Evolutionary conservation across 805 yeast species (phyloP).

Genomic region (Candida awuae): DNA sequence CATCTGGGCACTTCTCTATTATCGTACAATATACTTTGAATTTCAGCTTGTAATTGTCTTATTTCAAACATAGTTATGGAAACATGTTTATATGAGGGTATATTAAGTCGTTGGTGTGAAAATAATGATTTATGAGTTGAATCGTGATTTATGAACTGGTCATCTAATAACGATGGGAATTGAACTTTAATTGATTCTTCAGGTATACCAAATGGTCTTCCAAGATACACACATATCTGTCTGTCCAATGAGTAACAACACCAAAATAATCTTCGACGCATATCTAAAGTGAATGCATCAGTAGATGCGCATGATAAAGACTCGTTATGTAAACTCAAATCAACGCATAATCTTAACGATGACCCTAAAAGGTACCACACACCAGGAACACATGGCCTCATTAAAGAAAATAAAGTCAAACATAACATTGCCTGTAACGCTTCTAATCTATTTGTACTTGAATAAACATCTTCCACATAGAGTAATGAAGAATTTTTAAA

Average conservation of each 20-base stretch:
- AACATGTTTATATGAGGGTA: slow-evolving; percentile 54
- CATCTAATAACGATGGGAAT: slow-evolving; percentile 71
- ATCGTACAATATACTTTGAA: slow-evolving; percentile 66
- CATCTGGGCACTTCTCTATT: slow-evolving; percentile 62
- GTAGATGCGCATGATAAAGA: slow-evolving; percentile 20
- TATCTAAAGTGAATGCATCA: slow-evolving; percentile 54
- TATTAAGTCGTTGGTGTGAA: slow-evolving; percentile 19
- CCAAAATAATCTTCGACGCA: slow-evolving; percentile 79
- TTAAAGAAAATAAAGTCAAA: slow-evolving; percentile 62
- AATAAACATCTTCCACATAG: slow-evolving; percentile 49
- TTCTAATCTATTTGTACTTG: slow-evolving; percentile 56
- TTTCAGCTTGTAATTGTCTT: slow-evolving; percentile 68
- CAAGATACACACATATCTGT: slow-evolving; percentile 77
- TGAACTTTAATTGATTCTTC: slow-evolving; percentile 67
- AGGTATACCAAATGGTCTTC: slow-evolving; percentile 83
- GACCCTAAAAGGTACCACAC: slow-evolving; percentile 89
- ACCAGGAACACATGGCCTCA: slow-evolving; percentile 87
- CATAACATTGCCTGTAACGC: slow-evolving; percentile 65
- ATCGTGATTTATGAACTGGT: slow-evolving; percentile 40
- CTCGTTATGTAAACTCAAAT: slow-evolving; percentile 77
- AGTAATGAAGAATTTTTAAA: slow-evolving; percentile 59
- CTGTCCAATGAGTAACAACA: slow-evolving; percentile 81
- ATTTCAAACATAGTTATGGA: slow-evolving; percentile 61
- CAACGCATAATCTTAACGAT: slow-evolving; percentile 72
- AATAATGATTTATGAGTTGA: slow-evolving; percentile 3